phyloP scores from a whole-genome alignment of 108 stramenopile species.

The Conticribra weissflogii region DNA sequence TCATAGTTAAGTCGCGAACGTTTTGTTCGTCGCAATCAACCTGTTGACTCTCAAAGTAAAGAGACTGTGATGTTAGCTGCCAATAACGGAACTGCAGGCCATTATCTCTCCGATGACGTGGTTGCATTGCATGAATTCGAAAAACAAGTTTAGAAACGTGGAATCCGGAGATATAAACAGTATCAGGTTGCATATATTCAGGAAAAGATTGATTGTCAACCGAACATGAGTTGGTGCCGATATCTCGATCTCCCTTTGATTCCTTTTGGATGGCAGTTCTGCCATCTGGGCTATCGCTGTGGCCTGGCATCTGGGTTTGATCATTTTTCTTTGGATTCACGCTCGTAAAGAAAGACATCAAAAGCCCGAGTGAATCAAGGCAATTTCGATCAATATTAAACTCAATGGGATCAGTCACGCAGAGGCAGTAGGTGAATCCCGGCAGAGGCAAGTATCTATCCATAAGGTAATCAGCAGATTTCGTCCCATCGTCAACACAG shows the following conservation, averaged over 20 bases:
- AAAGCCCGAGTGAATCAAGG: slow-evolving; percentile 54
- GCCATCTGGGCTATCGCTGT: not conserved
- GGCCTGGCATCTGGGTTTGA: slow-evolving; percentile 1
- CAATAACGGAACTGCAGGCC: slow-evolving; percentile 70
- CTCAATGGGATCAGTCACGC: slow-evolving; percentile 69
- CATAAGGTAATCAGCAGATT: slow-evolving; percentile 13
- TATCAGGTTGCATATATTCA: slow-evolving; percentile 77
- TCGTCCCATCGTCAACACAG: slow-evolving; percentile 11
- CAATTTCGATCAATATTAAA: slow-evolving; percentile 68
- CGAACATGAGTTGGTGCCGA: slow-evolving; percentile 7
- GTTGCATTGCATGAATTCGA: slow-evolving; percentile 69
- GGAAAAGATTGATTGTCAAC: slow-evolving; percentile 49
- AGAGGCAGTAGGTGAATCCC: slow-evolving; percentile 64
- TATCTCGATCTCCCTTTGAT: not conserved
- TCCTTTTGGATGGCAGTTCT: slow-evolving; percentile 5
- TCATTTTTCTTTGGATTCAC: slow-evolving; percentile 2
- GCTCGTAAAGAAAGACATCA: slow-evolving; percentile 54
- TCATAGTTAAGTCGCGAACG: slow-evolving; percentile 58
- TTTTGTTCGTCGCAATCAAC: slow-evolving; percentile 46
- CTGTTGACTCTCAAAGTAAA: slow-evolving; percentile 60
- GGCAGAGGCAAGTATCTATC: slow-evolving; percentile 68
- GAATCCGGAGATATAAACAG: slow-evolving; percentile 62
- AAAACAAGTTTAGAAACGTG: slow-evolving; percentile 53
- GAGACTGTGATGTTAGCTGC: slow-evolving; percentile 49
- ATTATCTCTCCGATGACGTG: slow-evolving; percentile 24